These are phyloP conservation scores for Dissophora ornata DNA, from an alignment of 192 early-diverging fungal species.

Conservation along the genomic window DNA sequence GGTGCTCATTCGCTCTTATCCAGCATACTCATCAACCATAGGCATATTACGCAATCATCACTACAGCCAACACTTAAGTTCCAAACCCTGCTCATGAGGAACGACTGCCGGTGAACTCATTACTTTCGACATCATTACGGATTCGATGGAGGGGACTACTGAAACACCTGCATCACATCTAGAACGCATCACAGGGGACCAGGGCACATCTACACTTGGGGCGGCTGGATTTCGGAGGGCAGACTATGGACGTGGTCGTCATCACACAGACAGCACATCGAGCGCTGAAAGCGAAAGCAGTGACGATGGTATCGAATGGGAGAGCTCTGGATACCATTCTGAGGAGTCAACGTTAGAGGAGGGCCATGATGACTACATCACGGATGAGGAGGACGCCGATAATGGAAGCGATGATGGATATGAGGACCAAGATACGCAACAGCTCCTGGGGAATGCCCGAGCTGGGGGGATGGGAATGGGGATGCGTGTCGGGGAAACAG, in stretches of 20 bases:
- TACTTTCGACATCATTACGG: conserved; percentile 7
- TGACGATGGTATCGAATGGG: conserved; percentile 44
- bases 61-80: too few species aligned
- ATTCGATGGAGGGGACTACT: background rate
- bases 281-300: conserved; percentile 27
- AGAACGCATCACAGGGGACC: background rate
- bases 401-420: conserved; percentile 4
- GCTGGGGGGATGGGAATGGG: conserved; percentile 48
- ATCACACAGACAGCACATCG: conserved; percentile 4
- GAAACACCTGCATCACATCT: background rate
- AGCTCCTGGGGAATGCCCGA: conserved; percentile 12
- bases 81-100: conserved; percentile 8
- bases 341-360: background rate
- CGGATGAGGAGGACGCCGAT: background rate
- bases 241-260: background rate
- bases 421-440: conserved; percentile 29
- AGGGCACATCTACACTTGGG: background rate
- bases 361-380: conserved; percentile 5
- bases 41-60: too few species aligned
- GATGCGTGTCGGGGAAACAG: conserved; percentile 47
- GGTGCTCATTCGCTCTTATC: too few species aligned
- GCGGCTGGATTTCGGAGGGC: background rate
- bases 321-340: conserved; percentile 14
- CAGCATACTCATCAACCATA: too few species aligned
- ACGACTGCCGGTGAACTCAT: background rate